Evolutionary conservation across 768 basidiomycete genomes (phyloP), one percentile per base, ranked within the genome.

Genomic region (Pilatotrama ljubarskyi): DNA sequence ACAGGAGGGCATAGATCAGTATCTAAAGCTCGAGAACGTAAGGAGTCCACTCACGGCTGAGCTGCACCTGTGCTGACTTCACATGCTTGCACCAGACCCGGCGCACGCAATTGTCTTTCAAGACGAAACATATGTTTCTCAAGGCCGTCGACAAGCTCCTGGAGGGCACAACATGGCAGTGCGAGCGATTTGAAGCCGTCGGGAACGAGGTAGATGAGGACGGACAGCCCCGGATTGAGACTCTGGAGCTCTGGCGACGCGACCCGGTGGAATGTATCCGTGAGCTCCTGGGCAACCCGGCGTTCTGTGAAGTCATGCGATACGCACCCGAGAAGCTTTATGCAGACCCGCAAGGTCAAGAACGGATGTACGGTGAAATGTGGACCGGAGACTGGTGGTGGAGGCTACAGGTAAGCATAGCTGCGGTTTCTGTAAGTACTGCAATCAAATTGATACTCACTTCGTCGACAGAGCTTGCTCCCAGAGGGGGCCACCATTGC

Each of bases 21-120:
- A 74, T 46, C 61, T 78, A 17, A 72, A 73, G 32, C 58, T 76
- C 3, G 49, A 64, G 13, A 69, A 66, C 17, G 71, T 74, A 59
- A 55, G 71, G 35, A 20, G 6, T 22, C 37, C 22, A 47, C 25
- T 7, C 8, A 7, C 17, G n/a, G n/a, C 13, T 25, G 1, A 7
- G 3, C 22, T 4, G 3, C 5, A 3, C 15, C 13, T 17, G 15
- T 32, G 47, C 7, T 48, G 26, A 13, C 51, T 20, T 17, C 17
- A n/a, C n/a, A n/a, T n/a, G n/a, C n/a, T n/a, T n/a, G 41, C 24
- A n/a, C 14, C 40, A 72, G 71, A 68, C 64, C 5, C 51, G 59
- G 11, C 58, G 65, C n/a, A 40, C 50, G 4, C 17, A 65, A 0
- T 59, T 65, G 14, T 70, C 72, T 1, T 75, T 68, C 48, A 62